Conservation (phyloP, 768 basidiomycete genomes). For the Antrodiella citrinella region DNA sequence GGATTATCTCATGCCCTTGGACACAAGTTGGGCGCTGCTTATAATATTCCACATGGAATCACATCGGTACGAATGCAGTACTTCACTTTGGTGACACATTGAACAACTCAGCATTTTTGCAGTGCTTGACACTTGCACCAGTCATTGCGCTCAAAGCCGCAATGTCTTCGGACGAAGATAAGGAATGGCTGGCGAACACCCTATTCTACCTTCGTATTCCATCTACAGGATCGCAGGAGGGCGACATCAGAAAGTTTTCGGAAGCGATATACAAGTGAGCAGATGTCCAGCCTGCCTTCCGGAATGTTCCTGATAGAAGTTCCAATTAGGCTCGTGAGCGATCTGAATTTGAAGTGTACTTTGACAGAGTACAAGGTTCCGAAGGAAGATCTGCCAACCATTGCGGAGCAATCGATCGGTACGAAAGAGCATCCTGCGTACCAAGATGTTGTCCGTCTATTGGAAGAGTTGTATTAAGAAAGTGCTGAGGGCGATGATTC, state of each 20-base stretch:
- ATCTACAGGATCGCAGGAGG: constrained; percentile 55
- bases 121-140: constrained; percentile 69
- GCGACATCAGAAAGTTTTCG: constrained; percentile 51
- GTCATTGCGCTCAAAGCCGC: constrained; percentile 54
- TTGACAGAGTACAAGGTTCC: constrained; percentile 62
- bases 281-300: neutral
- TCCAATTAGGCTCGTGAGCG: constrained; percentile 42
- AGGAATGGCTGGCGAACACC: constrained; percentile 46
- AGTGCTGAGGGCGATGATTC: too few relatives aligned
- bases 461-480: constrained; percentile 6
- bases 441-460: constrained; percentile 3
- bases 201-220: constrained; percentile 53
- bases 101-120: neutral
- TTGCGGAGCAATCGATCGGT: constrained; percentile 32
- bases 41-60: constrained; percentile 74
- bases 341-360: constrained; percentile 50
- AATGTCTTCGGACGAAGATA: constrained; percentile 51
- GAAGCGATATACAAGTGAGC: constrained; percentile 47
- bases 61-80: constrained; percentile 50
- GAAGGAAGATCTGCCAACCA: constrained; percentile 38
- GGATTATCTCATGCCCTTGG: constrained; percentile 73
- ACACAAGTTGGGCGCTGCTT: constrained; percentile 64
- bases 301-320: neutral
- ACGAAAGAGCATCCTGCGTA: constrained; percentile 4
- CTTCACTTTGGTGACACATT: neutral